Percentiles rank a stretch among this genome's conserved stretches.
phyloP scores from a whole-genome alignment of 2,329 filamentous ascomycete species.

The Cyphellophora attinorum region DNA sequence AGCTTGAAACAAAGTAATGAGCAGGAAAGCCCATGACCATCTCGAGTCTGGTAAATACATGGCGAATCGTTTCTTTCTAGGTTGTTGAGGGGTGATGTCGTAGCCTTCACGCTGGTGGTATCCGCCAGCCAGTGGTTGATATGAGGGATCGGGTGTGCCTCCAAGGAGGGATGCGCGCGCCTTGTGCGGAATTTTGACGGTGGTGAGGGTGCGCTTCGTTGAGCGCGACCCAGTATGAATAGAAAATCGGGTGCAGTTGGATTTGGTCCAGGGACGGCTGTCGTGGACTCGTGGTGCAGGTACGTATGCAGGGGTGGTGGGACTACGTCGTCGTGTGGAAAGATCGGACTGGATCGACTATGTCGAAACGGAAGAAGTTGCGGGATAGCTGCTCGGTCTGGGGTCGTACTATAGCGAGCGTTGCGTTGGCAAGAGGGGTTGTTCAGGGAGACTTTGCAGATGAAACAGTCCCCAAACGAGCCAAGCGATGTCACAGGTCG shows the following conservation, averaged over 20 bases:
- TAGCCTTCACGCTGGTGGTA: slow-evolving; percentile 45
- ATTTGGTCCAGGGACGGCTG: slow-evolving; percentile 7
- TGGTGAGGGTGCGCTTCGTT: slow-evolving; percentile 6
- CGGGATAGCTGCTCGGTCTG: background rate
- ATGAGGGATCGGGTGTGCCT: slow-evolving; percentile 42
- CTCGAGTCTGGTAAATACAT: slow-evolving; percentile 72
- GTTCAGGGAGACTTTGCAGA: background rate
- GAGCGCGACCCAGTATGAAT: slow-evolving; percentile 13
- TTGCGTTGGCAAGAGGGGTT: no score
- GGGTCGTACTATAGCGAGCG: no score
- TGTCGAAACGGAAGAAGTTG: background rate
- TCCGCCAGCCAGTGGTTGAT: slow-evolving; percentile 36
- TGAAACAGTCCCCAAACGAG: background rate
- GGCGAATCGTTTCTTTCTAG: slow-evolving; percentile 16
- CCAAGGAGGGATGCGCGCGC: slow-evolving; percentile 50
- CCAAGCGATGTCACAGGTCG: background rate
- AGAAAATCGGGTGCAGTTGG: slow-evolving; percentile 10
- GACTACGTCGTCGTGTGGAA: background rate
- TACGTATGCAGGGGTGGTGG: background rate
- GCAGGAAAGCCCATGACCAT: slow-evolving; percentile 84
- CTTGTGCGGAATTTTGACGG: slow-evolving; percentile 47
- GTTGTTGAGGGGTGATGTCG: slow-evolving; percentile 21
- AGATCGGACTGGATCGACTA: background rate
- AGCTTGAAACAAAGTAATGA: slow-evolving; percentile 65
- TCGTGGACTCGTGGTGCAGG: slow-evolving; percentile 2